Evolutionary conservation across 257 asterid species (phyloP), one percentile per base, ranked within the genome.

Genomic region (Solanum pimpinellifolium): DNA sequence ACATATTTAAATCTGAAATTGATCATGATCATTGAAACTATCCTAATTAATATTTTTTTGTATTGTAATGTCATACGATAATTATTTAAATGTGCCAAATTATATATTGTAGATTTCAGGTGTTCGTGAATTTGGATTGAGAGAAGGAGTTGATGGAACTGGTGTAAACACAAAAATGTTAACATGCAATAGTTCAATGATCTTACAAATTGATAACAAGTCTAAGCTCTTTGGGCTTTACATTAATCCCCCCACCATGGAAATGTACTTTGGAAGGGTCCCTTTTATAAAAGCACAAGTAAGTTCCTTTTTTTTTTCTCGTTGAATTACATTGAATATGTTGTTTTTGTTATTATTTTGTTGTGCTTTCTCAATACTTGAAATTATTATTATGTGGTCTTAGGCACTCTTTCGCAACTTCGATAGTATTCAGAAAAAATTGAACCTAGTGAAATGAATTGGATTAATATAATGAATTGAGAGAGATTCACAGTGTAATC

Each of bases 111-210:
- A 96, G 97, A 82, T 96, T 15, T 92, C 90, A 37, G 86, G 94
- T 83, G 78, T 95, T 70, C 87, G 88, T 16, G 89, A 92, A 39
- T 94, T 93, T 72, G 90, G 91, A 87, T 88, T 96, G 78, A 93
- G 91, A 1, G 98, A 96, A 59, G 98, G 99, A 78, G 94, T 95
- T 72, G 99, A 96, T 88, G 88, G 68, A 5, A 91, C 98, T 6
- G 99, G 99, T 13, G 99, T 96, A 9, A 85, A 92, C 11, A 94
- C 98, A 56, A 94, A 95, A 88, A 85, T 96, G 31, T 88, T 95
- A 3, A 94, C 91, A 82, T 93, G 95, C 98, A 96, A 96, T 88
- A 86, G 87, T 52, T 86, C 96, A 5, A 83, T 96, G 73, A 52
- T 88, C 60, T 42, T 95, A 44, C 85, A 76, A 21, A 88, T 96